phyloP scores from a whole-genome alignment of 495 filamentous ascomycete genomes.

The Neurospora sp. region DNA sequence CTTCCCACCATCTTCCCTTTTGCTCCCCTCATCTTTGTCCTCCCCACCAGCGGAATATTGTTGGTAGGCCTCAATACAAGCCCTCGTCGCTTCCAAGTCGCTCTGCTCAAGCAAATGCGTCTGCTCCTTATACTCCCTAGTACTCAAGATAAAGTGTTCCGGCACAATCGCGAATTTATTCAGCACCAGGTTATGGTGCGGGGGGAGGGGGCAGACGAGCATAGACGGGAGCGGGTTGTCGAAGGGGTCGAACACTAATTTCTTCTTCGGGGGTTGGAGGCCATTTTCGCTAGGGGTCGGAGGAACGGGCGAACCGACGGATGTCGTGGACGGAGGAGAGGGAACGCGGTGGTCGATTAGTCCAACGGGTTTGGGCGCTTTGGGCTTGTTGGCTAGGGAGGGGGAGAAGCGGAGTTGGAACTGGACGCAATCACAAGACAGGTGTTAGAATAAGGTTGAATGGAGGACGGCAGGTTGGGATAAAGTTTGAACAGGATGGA shows the following conservation, averaged over 20 bases:
- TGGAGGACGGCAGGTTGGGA: no score
- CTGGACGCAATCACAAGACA: neutral
- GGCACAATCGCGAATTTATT: slow-evolving; percentile 78
- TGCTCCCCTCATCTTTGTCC: slow-evolving; percentile 7
- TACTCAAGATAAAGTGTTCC: slow-evolving; percentile 73
- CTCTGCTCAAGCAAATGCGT: slow-evolving; percentile 54
- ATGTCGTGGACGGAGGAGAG: slow-evolving; percentile 10
- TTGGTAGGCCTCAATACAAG: slow-evolving; percentile 55
- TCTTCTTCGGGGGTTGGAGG: neutral
- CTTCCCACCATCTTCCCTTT: neutral
- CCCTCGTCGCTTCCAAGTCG: slow-evolving; percentile 57
- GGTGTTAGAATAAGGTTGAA: no score
- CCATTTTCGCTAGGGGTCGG: no score
- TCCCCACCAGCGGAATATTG: slow-evolving; percentile 18
- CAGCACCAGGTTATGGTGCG: slow-evolving; percentile 56
- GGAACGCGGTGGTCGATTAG: slow-evolving; percentile 2
- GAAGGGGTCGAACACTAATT: slow-evolving; percentile 52
- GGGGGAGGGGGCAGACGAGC: slow-evolving; percentile 48
- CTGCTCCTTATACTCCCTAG: slow-evolving; percentile 54
- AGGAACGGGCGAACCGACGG: neutral
- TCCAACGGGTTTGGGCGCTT: slow-evolving; percentile 31
- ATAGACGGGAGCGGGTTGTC: slow-evolving; percentile 53
- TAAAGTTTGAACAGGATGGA: no score
- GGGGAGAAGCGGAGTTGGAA: slow-evolving; percentile 77
- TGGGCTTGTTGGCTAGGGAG: slow-evolving; percentile 62